Evolutionary conservation across 768 basidiomycete species (phyloP), one percentile per base, ranked within the genome.

Genomic region (Termitomyces sp.): DNA sequence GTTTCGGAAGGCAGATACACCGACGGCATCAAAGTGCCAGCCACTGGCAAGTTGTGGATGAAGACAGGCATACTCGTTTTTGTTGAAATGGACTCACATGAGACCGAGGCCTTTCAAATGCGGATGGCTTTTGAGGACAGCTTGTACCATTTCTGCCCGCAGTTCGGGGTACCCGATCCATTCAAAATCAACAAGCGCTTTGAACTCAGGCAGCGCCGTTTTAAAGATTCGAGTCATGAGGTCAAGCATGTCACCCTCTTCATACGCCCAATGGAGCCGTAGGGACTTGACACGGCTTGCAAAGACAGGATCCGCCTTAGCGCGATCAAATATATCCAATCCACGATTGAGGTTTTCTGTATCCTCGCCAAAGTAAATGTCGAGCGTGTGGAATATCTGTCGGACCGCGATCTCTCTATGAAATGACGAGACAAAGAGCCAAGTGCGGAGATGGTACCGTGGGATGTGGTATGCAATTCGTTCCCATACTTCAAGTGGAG

Each of bases 91-190:
- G 12, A 70, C 71, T 53, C 68, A 82, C 78, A 89, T 83, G 27
- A 86, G 77, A 16, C 85, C 86, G 5, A 88, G 74, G 7, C 79
- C 74, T 16, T 76, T 77, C 19, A 87, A 71, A 54, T 77, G 75
- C 5, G 82, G 73, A 59, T 87, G 85, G 51, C 74, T 80, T 6
- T 74, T 68, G 12, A 85, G 70, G 5, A 88, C 73, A 9, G 76
- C 77, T 62, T 84, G 77, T 0, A 88, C 85, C 77, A 84, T 83
- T 52, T 87, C 85, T n/a, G 76, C 82, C 10, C 82, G 76, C 70
- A 88, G 72, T 65, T 88, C 86, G 1, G 86, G 86, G 63, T 87
- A 87, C 5, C 86, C 86, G n/a, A 87, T 87, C 86, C 86, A 88
- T 68, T 88, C 86, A 63, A 87, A 86, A 59, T 86, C 85, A 12